phyloP scores from a whole-genome alignment of 495 filamentous ascomycete species.

The Neurospora sp. region DNA sequence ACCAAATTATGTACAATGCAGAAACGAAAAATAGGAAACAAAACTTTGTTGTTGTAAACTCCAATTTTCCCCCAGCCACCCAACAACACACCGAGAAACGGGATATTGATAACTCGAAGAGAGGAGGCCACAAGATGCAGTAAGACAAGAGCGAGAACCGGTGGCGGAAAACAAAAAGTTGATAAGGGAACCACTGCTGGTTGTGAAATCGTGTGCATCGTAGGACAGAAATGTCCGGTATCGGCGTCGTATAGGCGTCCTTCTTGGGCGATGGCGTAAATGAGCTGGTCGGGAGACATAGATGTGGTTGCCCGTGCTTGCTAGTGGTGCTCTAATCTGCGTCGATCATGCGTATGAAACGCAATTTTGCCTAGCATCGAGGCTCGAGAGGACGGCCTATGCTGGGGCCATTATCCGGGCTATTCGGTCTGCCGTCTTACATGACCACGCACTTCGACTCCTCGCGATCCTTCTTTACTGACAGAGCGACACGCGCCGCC shows the following conservation, averaged over 20 bases:
- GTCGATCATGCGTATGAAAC: not conserved
- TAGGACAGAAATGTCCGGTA: not conserved
- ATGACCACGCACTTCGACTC: conserved; percentile 47
- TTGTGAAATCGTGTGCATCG: not conserved
- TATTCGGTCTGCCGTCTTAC: conserved; percentile 22
- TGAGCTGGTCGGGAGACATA: not conserved
- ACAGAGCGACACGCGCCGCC: conserved; percentile 89
- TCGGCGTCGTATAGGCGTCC: not conserved
- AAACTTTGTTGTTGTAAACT: not conserved
- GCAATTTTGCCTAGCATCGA: not conserved
- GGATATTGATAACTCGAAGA: not conserved
- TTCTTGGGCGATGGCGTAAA: not conserved
- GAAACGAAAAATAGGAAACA: not conserved
- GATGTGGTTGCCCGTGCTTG: not conserved
- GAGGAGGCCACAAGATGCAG: not conserved
- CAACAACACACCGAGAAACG: conserved; percentile 4
- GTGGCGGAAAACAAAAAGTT: not conserved
- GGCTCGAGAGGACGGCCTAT: not conserved
- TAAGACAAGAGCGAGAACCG: not conserved
- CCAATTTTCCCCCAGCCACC: not conserved
- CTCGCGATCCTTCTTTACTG: conserved; percentile 61
- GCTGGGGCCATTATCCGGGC: not conserved
- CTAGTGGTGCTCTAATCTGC: not conserved
- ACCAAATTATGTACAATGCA: conserved; percentile 7
- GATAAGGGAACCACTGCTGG: not conserved